Evolutionary conservation across 2,329 filamentous ascomycete genomes (phyloP), one percentile per base, ranked within the genome.

Genomic region (Mycosphaerella sp.): DNA sequence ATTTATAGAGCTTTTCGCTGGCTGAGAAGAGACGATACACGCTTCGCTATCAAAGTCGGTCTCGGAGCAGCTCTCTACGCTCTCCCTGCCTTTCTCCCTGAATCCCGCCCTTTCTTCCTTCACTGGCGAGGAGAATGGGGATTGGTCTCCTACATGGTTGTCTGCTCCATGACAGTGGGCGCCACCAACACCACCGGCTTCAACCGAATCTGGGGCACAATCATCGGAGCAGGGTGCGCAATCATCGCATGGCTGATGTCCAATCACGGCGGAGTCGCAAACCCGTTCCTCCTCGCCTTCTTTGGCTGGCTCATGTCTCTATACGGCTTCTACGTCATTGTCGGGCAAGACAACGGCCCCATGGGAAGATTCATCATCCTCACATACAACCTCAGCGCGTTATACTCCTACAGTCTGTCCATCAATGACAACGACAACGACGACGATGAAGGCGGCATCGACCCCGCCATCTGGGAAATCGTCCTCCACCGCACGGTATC

Each of bases 61-160:
- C 80, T 92, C 40, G 93, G 93, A 21, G 93, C 93, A 10, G 81
- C 90, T 4, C 72, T 96, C 0, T 97, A 92, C 75, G 92, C 90
- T 14, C 82, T 93, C 70, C 87, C 95, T 62, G 86, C 93, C 2
- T 98, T 95, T 66, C 80, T 96, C 34, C 80, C 84, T 0, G 74
- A 79, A 7, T 95, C 90, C 2, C 78, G 90, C 49, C 87, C 87
- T 0, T 79, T 86, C 17, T 98, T 96, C 69, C 79, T 83, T 49
- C 85, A 86, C 64, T 97, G 91, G 89, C 80, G 92, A 68, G 92
- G 92, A 31, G 93, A 98, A 77, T 98, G 93, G 93, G 93, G 93
- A 21, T 78, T 98, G 2, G 72, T 98, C 52, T 95, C 90, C 0
- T 97, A 95, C 75, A 97, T 97, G 92, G 84, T 97, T 67, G 93